Evolutionary conservation across 1,139 yeast species (phyloP), one percentile per base, ranked within the genome.

Genomic region (Lodderomyces elongisporus): DNA sequence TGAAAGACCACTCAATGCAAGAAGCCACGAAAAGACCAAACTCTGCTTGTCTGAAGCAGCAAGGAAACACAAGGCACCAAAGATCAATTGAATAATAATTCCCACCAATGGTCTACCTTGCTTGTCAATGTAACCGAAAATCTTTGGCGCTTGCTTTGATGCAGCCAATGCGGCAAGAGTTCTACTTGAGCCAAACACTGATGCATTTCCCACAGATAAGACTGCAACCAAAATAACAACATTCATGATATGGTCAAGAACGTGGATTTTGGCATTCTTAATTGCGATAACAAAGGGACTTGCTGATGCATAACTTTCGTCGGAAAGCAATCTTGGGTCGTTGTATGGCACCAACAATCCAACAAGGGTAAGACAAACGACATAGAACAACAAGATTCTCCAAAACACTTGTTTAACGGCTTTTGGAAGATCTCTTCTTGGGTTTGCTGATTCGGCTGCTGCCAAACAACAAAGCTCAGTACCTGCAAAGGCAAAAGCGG

Each of bases 1-100:
- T 29, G 93, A 81, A 43, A 85, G 74, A 39, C 94, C 93, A 12
- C 95, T 82, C 31, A 88, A 64, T 17, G 95, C 85, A 53, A 85
- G 64, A 50, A 87, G 64, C 95, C 96, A 87, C 45, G 65, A 66
- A 58, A 87, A 87, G 10, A 85, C 85, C 21, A 66, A 70, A 41
- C 72, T 77, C 55, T 83, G 76, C 37, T 78, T 65, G 15, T 70
- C 57, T 31, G 81, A 72, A 23, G 93, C 85, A 23, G 87, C 87
- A 41, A 83, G 64, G 61, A 78, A 85, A 44, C 85, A 77, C 36
- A 85, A 66, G 25, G 83, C 65, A 27, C 93, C 95, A 51, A 79
- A 60, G 24, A 64, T 43, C 32, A 74, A 60, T 28, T 85, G 77
- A 32, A 73, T 58, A 9, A 67, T 54, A 49, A 83, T 74, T 27